Percentiles rank a stretch among this genome's conserved stretches.
Conservation (phyloP, 2,329 filamentous ascomycete species). For the Ophioceras dolichostomum region DNA sequence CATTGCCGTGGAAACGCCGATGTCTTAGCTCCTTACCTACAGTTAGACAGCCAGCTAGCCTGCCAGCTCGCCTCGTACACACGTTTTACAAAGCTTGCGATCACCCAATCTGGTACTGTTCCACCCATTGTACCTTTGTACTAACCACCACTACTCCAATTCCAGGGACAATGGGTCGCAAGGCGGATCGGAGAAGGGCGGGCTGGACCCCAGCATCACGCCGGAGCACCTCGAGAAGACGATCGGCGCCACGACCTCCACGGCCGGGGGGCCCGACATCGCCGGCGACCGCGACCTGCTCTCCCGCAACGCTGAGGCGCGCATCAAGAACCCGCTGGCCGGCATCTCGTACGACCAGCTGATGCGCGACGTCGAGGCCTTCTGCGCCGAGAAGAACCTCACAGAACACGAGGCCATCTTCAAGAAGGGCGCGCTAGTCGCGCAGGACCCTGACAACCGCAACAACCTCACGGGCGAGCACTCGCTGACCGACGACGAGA, state of each 20-base stretch:
- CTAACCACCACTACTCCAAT: no score
- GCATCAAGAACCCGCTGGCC: slow-evolving; percentile 8
- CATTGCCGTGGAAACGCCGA: no score
- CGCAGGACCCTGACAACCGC: slow-evolving; percentile 53
- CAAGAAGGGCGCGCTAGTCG: slow-evolving; percentile 59
- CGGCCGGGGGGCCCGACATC: no score
- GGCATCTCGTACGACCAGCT: slow-evolving; percentile 8
- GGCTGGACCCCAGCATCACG: background rate
- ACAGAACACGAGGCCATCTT: slow-evolving; percentile 45
- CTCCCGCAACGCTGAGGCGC: slow-evolving; percentile 4
- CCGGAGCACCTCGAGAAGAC: background rate
- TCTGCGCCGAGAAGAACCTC: slow-evolving; percentile 32
- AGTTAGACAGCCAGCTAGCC: no score
- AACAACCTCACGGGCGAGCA: slow-evolving; percentile 45
- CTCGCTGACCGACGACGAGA: slow-evolving; percentile 47
- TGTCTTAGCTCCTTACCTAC: no score
- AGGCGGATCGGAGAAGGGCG: background rate
- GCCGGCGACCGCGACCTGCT: slow-evolving; percentile 1
- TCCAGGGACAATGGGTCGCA: background rate
- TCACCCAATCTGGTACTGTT: no score
- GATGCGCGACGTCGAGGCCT: slow-evolving; percentile 8
- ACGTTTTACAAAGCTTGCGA: no score
- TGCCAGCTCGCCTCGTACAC: no score
- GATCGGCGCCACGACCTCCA: no score
- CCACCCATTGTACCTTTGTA: no score